Evolutionary conservation across 345 rosid genomes (phyloP).

Genomic region (Populus ilicifolia): DNA sequence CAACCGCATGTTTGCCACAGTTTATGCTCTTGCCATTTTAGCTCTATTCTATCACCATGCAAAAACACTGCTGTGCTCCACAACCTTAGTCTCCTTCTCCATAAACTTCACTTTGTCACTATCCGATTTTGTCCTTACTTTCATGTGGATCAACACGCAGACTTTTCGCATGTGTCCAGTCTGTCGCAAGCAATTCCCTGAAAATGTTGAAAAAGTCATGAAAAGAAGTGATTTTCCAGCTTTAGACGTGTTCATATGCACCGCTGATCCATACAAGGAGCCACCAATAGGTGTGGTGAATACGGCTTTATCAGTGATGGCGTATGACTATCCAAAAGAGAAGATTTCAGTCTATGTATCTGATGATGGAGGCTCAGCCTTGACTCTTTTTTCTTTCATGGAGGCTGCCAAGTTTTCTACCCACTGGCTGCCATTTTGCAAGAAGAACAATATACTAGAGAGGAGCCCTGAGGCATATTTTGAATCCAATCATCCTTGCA

Average conservation of each 20-base stretch:
- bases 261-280: slow-evolving; percentile 26
- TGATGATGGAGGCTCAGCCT: slow-evolving; percentile 24
- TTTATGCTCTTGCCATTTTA: slow-evolving; percentile 48
- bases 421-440: slow-evolving; percentile 25
- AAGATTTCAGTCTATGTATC: slow-evolving; percentile 55
- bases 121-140: slow-evolving; percentile 53
- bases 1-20: slow-evolving; percentile 44
- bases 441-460: neutral
- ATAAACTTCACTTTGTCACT: slow-evolving; percentile 29
- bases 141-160: slow-evolving; percentile 48
- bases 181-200: slow-evolving; percentile 10
- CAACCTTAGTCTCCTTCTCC: slow-evolving; percentile 12
- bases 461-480: slow-evolving; percentile 11
- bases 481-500: neutral
- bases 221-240: slow-evolving; percentile 10
- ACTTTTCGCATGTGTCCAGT: slow-evolving; percentile 12
- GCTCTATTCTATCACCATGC: slow-evolving; percentile 50
- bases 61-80: slow-evolving; percentile 32
- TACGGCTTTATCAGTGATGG: slow-evolving; percentile 72
- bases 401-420: slow-evolving; percentile 29
- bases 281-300: slow-evolving; percentile 45
- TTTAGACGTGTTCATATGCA: slow-evolving; percentile 65
- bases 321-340: slow-evolving; percentile 65
- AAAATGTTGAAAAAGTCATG: slow-evolving; percentile 3
- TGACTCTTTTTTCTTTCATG: slow-evolving; percentile 23